phyloP scores from a whole-genome alignment of 495 filamentous ascomycete species.

The Pyrenula aspistea region DNA sequence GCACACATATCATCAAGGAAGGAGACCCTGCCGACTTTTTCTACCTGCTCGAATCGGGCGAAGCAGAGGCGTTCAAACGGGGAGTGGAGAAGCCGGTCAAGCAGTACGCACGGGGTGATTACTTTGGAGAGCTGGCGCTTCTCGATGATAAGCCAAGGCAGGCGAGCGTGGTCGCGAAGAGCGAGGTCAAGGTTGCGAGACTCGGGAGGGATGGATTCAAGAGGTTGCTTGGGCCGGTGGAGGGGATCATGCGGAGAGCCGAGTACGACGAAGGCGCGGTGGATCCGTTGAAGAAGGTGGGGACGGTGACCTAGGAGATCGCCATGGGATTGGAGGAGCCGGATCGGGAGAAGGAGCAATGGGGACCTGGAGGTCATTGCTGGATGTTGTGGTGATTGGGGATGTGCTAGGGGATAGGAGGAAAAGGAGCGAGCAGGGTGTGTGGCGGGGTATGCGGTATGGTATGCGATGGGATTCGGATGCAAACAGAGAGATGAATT shows the following conservation, averaged over 20 bases:
- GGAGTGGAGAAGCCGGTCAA: slow-evolving; percentile 55
- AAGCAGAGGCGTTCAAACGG: slow-evolving; percentile 74
- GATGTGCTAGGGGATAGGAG: not conserved
- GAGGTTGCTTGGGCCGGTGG: slow-evolving; percentile 81
- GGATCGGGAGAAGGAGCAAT: not conserved
- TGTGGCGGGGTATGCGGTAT: too few relatives aligned
- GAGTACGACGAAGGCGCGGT: slow-evolving; percentile 37
- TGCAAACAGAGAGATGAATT: too few relatives aligned
- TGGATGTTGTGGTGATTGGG: too few relatives aligned
- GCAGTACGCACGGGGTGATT: slow-evolving; percentile 79
- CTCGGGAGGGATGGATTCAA: slow-evolving; percentile 92
- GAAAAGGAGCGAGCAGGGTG: not conserved
- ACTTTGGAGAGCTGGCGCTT: slow-evolving; percentile 90
- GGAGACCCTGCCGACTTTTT: slow-evolving; percentile 89
- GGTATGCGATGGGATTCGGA: too few relatives aligned
- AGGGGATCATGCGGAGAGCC: slow-evolving; percentile 85
- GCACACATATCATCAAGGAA: slow-evolving; percentile 74
- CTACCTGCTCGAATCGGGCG: slow-evolving; percentile 80
- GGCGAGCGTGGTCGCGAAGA: slow-evolving; percentile 73
- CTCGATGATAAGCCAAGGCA: slow-evolving; percentile 88
- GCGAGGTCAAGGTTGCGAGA: slow-evolving; percentile 81
- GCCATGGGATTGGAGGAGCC: not conserved
- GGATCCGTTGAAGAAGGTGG: slow-evolving; percentile 7
- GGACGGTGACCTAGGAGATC: not conserved
- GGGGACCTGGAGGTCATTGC: too few relatives aligned